Evolutionary conservation across 2,329 filamentous ascomycete species (phyloP).

Genomic region (Coniochaeta hoffmannii): DNA sequence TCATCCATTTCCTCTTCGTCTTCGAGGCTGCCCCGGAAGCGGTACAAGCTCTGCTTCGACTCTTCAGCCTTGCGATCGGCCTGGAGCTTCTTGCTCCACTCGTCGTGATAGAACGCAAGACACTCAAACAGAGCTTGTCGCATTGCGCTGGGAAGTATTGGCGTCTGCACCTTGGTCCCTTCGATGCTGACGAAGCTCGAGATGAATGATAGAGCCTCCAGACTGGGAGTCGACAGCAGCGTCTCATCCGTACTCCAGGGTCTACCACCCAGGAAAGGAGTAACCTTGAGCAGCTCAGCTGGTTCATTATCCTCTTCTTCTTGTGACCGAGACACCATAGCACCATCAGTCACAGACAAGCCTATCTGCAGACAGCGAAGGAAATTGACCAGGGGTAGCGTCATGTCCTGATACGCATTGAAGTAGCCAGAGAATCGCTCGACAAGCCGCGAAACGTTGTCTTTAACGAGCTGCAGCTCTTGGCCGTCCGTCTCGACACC

Average conservation of each 20-base stretch:
- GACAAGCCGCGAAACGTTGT: slow-evolving; percentile 61
- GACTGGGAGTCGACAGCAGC: slow-evolving; percentile 21
- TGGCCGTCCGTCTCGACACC: slow-evolving; percentile 23
- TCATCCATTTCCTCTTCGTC: slow-evolving; percentile 69
- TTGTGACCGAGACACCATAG: slow-evolving; percentile 26
- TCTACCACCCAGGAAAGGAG: slow-evolving; percentile 50
- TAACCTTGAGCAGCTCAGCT: slow-evolving; percentile 31
- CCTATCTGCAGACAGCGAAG: slow-evolving; percentile 73
- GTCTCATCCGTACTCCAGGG: slow-evolving; percentile 19
- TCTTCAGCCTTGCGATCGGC: slow-evolving; percentile 70
- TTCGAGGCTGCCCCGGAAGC: slow-evolving; percentile 70
- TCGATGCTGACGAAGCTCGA: slow-evolving; percentile 39
- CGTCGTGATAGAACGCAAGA: slow-evolving; percentile 65
- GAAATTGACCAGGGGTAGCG: slow-evolving; percentile 68
- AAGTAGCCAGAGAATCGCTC: slow-evolving; percentile 63
- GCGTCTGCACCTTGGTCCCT: slow-evolving; percentile 24
- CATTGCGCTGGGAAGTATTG: slow-evolving; percentile 26
- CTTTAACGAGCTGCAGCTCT: slow-evolving; percentile 42
- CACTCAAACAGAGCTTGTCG: slow-evolving; percentile 54
- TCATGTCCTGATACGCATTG: slow-evolving; percentile 78
- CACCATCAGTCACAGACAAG: slow-evolving; percentile 52
- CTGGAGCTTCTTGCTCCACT: slow-evolving; percentile 74
- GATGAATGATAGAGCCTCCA: slow-evolving; percentile 45
- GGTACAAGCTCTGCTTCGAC: slow-evolving; percentile 69
- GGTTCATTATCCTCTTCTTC: slow-evolving; percentile 15